Base-by-base conservation (phyloP, 371 early-diverging fungal species). In the Mortierella sp. region DNA sequence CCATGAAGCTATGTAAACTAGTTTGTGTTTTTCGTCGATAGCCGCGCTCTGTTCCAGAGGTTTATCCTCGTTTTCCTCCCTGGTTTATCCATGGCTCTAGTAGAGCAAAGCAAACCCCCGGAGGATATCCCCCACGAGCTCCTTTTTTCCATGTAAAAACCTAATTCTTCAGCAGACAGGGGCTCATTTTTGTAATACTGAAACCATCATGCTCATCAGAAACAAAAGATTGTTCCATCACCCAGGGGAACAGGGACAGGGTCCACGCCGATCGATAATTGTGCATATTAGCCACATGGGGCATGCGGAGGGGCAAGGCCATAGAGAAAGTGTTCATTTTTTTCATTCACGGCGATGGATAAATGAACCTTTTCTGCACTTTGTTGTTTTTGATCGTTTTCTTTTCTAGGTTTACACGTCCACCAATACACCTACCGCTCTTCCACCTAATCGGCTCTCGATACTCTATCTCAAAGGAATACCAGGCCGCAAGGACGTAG, bases 191-290 rank as follows among this genome's bases (percentile, higher is more conserved):
- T 57, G 1, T 34, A 19, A 31, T 61, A 19, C 21, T 34, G 61
- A 61, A 61, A 61, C 61, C 37, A 61, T 61, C 61, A 31, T 61
- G 61, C 61, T 61, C 34, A 61, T 61, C 61, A 61, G 61, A 61
- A 31, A 61, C 61, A 61, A 24, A 19, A 54, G 13, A 21, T 24
- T 24, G 5, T 21, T 16, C 53, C 24, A 11, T 53, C 26, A 13
- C 13, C 31, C 59, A 59, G 31, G 61, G 37, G 3, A 11, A 40
- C 43, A 40, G 43, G 43, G 43, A 40, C 43, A 40, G 43, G 43
- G 43, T 40, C 43, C 43, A 40, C 13, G 3, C 13, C 16, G 16
- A 50, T 16, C 16, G 50, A 50, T 50, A 50, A 14, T 50, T 50
- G 50, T 50, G 50, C 16, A 50, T 13, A 1, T 11, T 16, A 14